Evolutionary conservation across 768 basidiomycete genomes (phyloP).

Genomic region (Arthromyces matolae): DNA sequence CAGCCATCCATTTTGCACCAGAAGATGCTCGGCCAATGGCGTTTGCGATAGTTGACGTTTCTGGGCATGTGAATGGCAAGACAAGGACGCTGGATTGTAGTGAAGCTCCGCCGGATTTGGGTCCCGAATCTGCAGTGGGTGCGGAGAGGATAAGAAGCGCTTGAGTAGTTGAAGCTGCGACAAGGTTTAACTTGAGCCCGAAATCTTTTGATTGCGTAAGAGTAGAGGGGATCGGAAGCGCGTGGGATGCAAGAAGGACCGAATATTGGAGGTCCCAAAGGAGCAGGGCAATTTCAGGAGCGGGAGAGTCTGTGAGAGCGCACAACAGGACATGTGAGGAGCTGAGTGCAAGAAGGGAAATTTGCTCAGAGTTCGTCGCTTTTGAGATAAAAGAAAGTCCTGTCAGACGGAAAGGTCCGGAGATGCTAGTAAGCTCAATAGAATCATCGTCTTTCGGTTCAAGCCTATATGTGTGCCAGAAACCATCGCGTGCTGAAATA

Average conservation of each 20-base stretch:
- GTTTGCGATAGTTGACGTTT: slow-evolving; percentile 51
- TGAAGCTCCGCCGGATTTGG: slow-evolving; percentile 23
- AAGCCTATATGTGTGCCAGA: slow-evolving; percentile 40
- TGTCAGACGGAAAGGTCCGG: slow-evolving; percentile 27
- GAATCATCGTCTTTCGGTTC: slow-evolving; percentile 20
- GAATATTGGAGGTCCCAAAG: slow-evolving; percentile 71
- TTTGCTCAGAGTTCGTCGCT: slow-evolving; percentile 15
- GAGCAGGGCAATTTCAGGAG: slow-evolving; percentile 48
- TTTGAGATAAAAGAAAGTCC: slow-evolving; percentile 28
- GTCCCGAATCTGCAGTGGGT: slow-evolving; percentile 13
- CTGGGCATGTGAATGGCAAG: slow-evolving; percentile 52
- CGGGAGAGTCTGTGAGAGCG: slow-evolving; percentile 31
- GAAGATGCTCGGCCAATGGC: slow-evolving; percentile 17
- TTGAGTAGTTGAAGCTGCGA: slow-evolving; percentile 39
- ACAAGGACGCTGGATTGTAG: slow-evolving; percentile 53
- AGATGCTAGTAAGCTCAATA: slow-evolving; percentile 20
- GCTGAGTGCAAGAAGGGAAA: slow-evolving; percentile 46
- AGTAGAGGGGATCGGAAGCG: slow-evolving; percentile 46
- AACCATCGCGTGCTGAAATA: slow-evolving; percentile 39
- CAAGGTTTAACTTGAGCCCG: slow-evolving; percentile 28
- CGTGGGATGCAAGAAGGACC: slow-evolving; percentile 54
- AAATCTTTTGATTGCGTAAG: slow-evolving; percentile 27
- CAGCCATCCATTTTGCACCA: slow-evolving; percentile 14
- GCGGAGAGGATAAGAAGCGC: slow-evolving; percentile 50
- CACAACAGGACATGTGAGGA: slow-evolving; percentile 60